Percentiles rank a stretch among this genome's conserved stretches.
Conservation (phyloP, 163 green algal genomes). For the Scenedesmus sp. region DNA sequence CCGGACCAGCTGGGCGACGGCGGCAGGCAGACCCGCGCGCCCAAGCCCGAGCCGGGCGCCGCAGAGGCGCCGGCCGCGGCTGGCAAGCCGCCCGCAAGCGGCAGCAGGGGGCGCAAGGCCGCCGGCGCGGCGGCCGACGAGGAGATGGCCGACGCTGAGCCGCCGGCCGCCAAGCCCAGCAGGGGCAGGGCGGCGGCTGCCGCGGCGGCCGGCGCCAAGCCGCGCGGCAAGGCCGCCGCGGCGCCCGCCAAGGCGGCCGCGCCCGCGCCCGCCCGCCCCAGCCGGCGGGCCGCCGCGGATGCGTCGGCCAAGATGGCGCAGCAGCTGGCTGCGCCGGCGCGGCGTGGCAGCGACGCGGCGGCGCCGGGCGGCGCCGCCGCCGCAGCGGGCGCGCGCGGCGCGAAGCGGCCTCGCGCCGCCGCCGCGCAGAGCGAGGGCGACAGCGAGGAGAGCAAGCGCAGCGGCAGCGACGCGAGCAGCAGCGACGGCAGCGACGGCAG, state of each 20-base stretch:
- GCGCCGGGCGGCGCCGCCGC: background rate
- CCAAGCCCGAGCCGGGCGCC: background rate
- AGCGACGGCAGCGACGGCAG: background rate
- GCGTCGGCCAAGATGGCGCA: slow-evolving; percentile 22
- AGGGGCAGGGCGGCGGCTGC: background rate
- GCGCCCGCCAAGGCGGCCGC: too few species aligned
- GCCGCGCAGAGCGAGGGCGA: too few species aligned
- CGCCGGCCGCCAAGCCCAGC: background rate
- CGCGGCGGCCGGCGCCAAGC: background rate
- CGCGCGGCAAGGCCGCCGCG: too few species aligned
- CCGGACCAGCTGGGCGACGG: slow-evolving; percentile 1
- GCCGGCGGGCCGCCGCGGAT: slow-evolving; percentile 32
- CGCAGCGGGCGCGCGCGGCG: background rate
- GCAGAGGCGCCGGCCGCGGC: background rate
- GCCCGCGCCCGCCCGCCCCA: background rate
- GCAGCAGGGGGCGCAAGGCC: background rate
- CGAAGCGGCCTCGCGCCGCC: too few species aligned
- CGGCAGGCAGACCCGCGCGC: background rate
- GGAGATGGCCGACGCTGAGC: background rate
- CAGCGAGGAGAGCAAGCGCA: too few species aligned
- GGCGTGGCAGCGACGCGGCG: background rate
- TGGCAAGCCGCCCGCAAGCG: background rate
- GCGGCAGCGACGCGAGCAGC: slow-evolving; percentile 10
- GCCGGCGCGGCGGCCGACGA: background rate
- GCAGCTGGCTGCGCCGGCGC: slow-evolving; percentile 29